These are phyloP conservation scores for Syzygium oleosum DNA, from an alignment of 345 rosid genomes.

Conservation along the genomic window DNA sequence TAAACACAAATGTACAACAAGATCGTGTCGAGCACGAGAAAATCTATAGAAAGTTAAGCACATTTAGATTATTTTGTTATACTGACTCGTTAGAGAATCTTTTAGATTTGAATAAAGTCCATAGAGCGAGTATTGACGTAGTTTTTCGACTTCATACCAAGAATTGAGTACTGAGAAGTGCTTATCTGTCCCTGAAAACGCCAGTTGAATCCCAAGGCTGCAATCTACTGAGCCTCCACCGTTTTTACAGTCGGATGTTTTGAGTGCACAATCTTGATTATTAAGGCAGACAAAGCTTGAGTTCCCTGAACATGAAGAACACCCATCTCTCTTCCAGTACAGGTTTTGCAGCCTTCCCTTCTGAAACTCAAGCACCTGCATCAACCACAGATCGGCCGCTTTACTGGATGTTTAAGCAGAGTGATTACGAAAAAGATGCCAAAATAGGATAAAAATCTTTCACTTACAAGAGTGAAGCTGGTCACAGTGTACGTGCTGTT, in stretches of 20 bases:
- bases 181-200: conserved; percentile 97
- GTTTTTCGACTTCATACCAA: conserved; percentile 93
- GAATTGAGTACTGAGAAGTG: conserved; percentile 77
- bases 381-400: neutral
- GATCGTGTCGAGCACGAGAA: neutral
- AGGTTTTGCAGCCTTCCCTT: conserved; percentile 91
- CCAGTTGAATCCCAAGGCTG: conserved; percentile 89
- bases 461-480: conserved; percentile 91
- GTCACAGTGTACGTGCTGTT: conserved; percentile 57
- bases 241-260: conserved; percentile 51
- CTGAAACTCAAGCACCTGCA: conserved; percentile 83
- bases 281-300: conserved; percentile 68
- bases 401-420: neutral
- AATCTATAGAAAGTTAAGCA: neutral
- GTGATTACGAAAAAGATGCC: neutral
- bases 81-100: conserved; percentile 64
- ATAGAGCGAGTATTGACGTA: conserved; percentile 86
- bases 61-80: conserved; percentile 46
- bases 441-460: neutral
- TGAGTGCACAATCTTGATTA: conserved; percentile 78
- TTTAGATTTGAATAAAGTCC: conserved; percentile 76
- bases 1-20: neutral
- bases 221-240: conserved; percentile 77
- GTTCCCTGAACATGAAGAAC: conserved; percentile 62
- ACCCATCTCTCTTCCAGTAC: conserved; percentile 95